Evolutionary conservation across 805 yeast species (phyloP).

Genomic region (Starmerella lactis-condensi): DNA sequence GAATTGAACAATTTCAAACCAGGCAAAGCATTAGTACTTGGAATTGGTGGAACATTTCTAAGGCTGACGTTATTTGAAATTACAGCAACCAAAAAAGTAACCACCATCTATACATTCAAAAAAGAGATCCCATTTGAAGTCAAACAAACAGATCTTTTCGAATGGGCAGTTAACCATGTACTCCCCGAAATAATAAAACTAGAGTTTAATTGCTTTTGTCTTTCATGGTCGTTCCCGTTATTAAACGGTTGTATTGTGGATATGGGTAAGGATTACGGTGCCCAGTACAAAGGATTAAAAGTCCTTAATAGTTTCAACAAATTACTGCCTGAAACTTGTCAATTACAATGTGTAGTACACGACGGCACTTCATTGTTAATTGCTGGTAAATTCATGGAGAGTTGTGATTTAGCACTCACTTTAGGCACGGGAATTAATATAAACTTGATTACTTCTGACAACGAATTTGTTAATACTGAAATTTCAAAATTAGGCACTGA

Average conservation of each 20-base stretch:
- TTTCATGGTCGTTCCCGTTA: slow-evolving; percentile 19
- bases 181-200: slow-evolving; percentile 1
- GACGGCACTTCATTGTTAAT: slow-evolving; percentile 17
- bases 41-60: slow-evolving; percentile 17
- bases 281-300: slow-evolving; percentile 4
- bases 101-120: slow-evolving; percentile 2
- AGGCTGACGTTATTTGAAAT: slow-evolving; percentile 9
- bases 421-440: slow-evolving; percentile 18
- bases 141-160: slow-evolving; percentile 6
- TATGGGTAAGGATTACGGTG: slow-evolving; percentile 17
- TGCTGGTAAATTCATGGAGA: slow-evolving; percentile 9
- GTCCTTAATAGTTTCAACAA: slow-evolving; percentile 8
- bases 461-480: slow-evolving; percentile 12
- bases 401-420: slow-evolving; percentile 15
- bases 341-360: slow-evolving; percentile 13
- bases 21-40: slow-evolving; percentile 13
- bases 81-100: neutral
- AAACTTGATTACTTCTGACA: slow-evolving; percentile 1
- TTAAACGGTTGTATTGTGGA: slow-evolving; percentile 9
- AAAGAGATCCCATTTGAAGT: slow-evolving; percentile 5
- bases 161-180: slow-evolving; percentile 11
- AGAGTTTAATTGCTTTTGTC: slow-evolving; percentile 5
- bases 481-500: slow-evolving; percentile 10
- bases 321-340: slow-evolving; percentile 2
- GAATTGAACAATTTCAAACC: slow-evolving; percentile 6